Percentiles rank a stretch among this genome's conserved stretches.
These are phyloP conservation scores for Ilyonectria robusta DNA, from an alignment of 2,329 filamentous ascomycete genomes.

Conservation along the genomic window DNA sequence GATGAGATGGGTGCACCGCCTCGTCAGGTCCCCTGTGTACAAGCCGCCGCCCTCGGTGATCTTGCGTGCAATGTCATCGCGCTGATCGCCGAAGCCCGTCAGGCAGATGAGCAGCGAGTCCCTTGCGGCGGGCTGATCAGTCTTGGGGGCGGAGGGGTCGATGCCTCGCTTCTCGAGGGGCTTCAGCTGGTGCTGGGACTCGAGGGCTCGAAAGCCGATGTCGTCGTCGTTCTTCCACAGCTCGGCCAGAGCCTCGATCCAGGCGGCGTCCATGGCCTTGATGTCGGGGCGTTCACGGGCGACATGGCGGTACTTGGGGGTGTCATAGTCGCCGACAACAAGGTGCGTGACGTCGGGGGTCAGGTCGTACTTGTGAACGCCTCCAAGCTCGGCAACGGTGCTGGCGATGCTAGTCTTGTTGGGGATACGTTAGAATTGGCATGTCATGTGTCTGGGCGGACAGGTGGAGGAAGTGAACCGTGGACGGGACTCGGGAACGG, in stretches of 20 bases:
- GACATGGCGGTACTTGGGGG: constrained; percentile 95
- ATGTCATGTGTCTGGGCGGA: constrained; percentile 14
- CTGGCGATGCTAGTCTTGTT: constrained; percentile 69
- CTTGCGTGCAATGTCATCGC: constrained; percentile 78
- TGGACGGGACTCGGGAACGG: not conserved
- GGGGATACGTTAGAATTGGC: not conserved
- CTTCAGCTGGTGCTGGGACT: constrained; percentile 75
- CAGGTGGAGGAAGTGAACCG: constrained; percentile 9
- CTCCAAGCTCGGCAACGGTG: constrained; percentile 85
- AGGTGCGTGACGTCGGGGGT: constrained; percentile 98
- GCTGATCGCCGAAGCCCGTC: constrained; percentile 73
- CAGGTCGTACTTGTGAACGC: constrained; percentile 88
- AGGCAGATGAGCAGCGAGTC: constrained; percentile 66
- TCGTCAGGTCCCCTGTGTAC: constrained; percentile 91
- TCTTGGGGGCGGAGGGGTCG: constrained; percentile 49
- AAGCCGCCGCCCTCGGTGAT: constrained; percentile 81
- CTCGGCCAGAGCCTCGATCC: constrained; percentile 84
- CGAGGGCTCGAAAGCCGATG: constrained; percentile 79
- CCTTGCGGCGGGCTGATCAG: constrained; percentile 47
- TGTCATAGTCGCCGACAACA: constrained; percentile 89
- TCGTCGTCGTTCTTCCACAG: constrained; percentile 87
- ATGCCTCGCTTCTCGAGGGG: constrained; percentile 71
- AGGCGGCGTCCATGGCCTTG: constrained; percentile 83
- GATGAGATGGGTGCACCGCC: constrained; percentile 88
- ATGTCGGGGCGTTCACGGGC: constrained; percentile 91